These are phyloP conservation scores for Agaricus sinodeliciosus DNA, from an alignment of 768 basidiomycete genomes.

Conservation along the genomic window DNA sequence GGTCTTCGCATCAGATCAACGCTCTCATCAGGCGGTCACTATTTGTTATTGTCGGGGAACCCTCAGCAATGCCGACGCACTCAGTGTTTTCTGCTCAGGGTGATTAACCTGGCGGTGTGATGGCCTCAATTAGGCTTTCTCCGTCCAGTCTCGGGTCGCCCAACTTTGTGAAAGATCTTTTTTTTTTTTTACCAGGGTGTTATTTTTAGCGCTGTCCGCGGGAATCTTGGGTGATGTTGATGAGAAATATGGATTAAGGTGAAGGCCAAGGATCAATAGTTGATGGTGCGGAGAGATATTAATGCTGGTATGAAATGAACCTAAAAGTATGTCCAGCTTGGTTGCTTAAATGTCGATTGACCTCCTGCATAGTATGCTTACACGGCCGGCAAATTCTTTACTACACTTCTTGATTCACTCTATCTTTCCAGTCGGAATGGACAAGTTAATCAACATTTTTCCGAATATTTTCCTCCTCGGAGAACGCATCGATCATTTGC, in stretches of 20 bases:
- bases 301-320: not conserved
- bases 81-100: slow-evolving; percentile 4
- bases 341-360: not conserved
- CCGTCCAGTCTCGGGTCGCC: not conserved
- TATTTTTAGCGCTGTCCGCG: not conserved
- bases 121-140: not conserved
- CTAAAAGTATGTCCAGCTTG: not conserved
- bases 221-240: not conserved
- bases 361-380: no score
- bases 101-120: not conserved
- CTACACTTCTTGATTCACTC: not conserved
- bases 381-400: no score
- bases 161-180: not conserved
- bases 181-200: not conserved
- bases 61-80: not conserved
- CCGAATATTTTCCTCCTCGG: not conserved
- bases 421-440: not conserved
- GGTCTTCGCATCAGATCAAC: not conserved
- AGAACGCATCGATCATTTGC: not conserved
- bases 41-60: not conserved
- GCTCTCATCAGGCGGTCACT: not conserved
- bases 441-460: not conserved
- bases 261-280: not conserved
- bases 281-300: not conserved
- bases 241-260: not conserved